Evolutionary conservation across 768 basidiomycete species (phyloP).

Genomic region (Rickenella mellea): DNA sequence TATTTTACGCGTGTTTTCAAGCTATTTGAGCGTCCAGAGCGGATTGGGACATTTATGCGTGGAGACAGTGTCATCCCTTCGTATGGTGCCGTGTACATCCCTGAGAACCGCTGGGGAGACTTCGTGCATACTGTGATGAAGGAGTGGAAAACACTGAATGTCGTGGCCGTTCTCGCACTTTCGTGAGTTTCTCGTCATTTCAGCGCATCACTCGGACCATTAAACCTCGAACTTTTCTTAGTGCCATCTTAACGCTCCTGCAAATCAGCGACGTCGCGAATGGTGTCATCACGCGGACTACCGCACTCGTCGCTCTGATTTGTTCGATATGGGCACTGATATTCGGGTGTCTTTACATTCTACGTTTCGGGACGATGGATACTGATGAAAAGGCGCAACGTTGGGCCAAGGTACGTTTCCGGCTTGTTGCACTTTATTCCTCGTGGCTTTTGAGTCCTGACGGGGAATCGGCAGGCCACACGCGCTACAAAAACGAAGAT

Average conservation of each 20-base stretch:
- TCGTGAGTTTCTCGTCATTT: constrained; percentile 22
- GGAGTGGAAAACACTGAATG: constrained; percentile 71
- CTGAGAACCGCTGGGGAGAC: constrained; percentile 67
- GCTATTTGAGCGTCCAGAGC: constrained; percentile 55
- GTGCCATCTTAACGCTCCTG: constrained; percentile 63
- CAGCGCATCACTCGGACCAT: not conserved
- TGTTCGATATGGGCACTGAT: constrained; percentile 62
- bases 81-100: constrained; percentile 47
- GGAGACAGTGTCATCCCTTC: constrained; percentile 47
- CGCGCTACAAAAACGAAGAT: constrained; percentile 35
- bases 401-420: constrained; percentile 55
- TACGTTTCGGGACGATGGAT: constrained; percentile 63
- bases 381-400: constrained; percentile 60
- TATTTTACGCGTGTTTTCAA: constrained; percentile 74
- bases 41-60: constrained; percentile 17
- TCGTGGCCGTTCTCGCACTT: constrained; percentile 56
- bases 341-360: constrained; percentile 67
- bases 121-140: constrained; percentile 59
- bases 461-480: constrained; percentile 39
- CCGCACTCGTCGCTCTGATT: constrained; percentile 53
- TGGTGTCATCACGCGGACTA: constrained; percentile 54
- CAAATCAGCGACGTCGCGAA: constrained; percentile 40
- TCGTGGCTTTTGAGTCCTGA: not conserved
- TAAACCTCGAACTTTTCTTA: too few species aligned
- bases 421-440: too few species aligned